Evolutionary conservation across 2,329 filamentous ascomycete genomes (phyloP).

Genomic region (Myriangium duriaei): DNA sequence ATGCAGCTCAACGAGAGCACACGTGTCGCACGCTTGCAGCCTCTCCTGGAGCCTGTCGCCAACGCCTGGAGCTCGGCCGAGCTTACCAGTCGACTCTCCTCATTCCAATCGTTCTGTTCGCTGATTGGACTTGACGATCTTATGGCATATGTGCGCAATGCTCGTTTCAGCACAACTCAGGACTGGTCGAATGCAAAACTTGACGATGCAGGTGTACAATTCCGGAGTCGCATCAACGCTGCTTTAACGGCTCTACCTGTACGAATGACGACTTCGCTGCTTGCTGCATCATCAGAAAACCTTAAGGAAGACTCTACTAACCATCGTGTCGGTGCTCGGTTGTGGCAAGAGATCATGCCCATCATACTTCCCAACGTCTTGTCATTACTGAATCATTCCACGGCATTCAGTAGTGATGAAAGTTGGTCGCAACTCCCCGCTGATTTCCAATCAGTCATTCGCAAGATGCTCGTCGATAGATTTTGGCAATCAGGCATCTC

Average conservation of each 20-base stretch:
- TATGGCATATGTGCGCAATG: conserved; percentile 62
- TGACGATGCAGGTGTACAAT: conserved; percentile 55
- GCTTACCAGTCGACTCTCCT: conserved; percentile 56
- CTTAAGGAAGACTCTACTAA: conserved; percentile 60
- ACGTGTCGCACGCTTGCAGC: conserved; percentile 58
- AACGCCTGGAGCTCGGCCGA: conserved; percentile 63
- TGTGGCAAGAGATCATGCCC: conserved; percentile 81
- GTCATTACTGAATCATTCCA: conserved; percentile 75
- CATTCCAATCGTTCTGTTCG: conserved; percentile 67
- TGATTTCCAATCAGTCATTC: conserved; percentile 66
- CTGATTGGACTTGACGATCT: conserved; percentile 70
- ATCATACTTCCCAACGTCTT: conserved; percentile 75
- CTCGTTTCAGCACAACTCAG: conserved; percentile 58
- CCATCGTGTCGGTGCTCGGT: conserved; percentile 59
- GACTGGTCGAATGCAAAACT: conserved; percentile 75
- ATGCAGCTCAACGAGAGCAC: conserved; percentile 57
- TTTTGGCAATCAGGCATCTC: conserved; percentile 99
- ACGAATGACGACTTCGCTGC: conserved; percentile 75
- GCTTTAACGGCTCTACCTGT: conserved; percentile 47
- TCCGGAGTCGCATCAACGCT: conserved; percentile 5
- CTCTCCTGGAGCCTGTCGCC: conserved; percentile 73
- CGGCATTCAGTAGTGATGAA: conserved; percentile 75
- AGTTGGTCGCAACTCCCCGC: conserved; percentile 69
- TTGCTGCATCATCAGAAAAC: conserved; percentile 87
- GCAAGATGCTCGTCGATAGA: conserved; percentile 75